Evolutionary conservation across 345 rosid species (phyloP).

Genomic region (Eucalyptus cladocalyx): DNA sequence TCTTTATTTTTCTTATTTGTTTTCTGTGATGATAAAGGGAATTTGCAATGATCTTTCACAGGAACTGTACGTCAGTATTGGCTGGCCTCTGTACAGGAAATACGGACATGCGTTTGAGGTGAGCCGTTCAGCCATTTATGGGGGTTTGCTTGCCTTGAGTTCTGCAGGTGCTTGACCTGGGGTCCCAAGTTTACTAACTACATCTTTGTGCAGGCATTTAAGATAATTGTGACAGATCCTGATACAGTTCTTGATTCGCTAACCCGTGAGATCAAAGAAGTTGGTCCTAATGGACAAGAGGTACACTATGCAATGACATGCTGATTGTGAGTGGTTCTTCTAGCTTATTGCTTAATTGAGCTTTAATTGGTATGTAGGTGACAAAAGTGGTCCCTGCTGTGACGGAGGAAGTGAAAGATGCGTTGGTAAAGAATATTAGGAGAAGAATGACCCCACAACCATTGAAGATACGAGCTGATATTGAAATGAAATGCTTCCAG

Average conservation of each 20-base stretch:
- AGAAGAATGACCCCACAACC: conserved; percentile 99
- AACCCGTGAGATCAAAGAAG: conserved; percentile 77
- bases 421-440: conserved; percentile 73
- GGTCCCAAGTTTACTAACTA: neutral
- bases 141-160: neutral
- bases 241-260: conserved; percentile 71
- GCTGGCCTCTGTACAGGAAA: conserved; percentile 93
- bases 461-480: conserved; percentile 86
- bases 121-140: neutral
- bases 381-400: conserved; percentile 79
- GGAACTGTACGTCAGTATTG: conserved; percentile 79
- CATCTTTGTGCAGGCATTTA: conserved; percentile 62
- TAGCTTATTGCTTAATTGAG: neutral
- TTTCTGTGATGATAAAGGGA: neutral
- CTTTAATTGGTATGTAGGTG: conserved; percentile 24
- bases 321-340: neutral
- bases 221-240: conserved; percentile 84
- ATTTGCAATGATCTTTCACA: conserved; percentile 5
- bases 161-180: neutral
- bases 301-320: conserved; percentile 13
- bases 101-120: conserved; percentile 99
- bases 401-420: conserved; percentile 78
- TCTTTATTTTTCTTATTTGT: neutral
- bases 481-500: conserved; percentile 97
- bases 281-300: conserved; percentile 88